Evolutionary conservation across 805 yeast species (phyloP), one percentile per base, ranked within the genome.

Genomic region (Nakazawaea anatomiae): DNA sequence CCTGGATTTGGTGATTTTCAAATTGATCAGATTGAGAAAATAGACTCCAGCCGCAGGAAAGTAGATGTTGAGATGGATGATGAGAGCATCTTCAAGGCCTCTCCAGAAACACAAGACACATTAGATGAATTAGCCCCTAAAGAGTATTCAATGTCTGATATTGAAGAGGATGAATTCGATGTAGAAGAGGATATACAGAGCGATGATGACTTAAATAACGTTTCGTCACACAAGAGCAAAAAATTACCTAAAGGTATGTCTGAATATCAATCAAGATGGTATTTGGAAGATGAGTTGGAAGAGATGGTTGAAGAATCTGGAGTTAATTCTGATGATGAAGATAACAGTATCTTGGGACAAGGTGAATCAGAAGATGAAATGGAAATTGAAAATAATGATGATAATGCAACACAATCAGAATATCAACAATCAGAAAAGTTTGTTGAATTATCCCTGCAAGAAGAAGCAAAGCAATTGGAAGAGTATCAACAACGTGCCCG

Each of bases 1-100:
- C 96, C 96, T 4, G 96, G 91, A 1, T 74, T 76, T 54, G 99
- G 99, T 14, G 98, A 94, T 66, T 90, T 81, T 70, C 89, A 85
- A 65, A 66, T 94, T 27, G 83, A 78, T 45, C 75, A 70, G 46
- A 79, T 94, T 50, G 90, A 85, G 59, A 80, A 71, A 57, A 42
- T 80, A 3, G 56, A 58, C 12, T 56, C 60, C 25, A 53, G 51
- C 42, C 47, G 40, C 42, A 47, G 48, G 7, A 50, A 42, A 12
- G 39, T 46, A 28, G 49, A 56, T 49, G 52, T 50, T n/a, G 53
- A 48, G 3, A 54, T 54, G 54, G 39, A 29, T 10, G 54, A 45
- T 40, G 54, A 52, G n/a, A 62, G 54, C 55, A 56, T 46, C 18
- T 55, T 46, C 60, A 75, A 54, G 48, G 66, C 64, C 6, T 64